Conservation (phyloP, 257 asterid genomes). For the Avicennia marina region DNA sequence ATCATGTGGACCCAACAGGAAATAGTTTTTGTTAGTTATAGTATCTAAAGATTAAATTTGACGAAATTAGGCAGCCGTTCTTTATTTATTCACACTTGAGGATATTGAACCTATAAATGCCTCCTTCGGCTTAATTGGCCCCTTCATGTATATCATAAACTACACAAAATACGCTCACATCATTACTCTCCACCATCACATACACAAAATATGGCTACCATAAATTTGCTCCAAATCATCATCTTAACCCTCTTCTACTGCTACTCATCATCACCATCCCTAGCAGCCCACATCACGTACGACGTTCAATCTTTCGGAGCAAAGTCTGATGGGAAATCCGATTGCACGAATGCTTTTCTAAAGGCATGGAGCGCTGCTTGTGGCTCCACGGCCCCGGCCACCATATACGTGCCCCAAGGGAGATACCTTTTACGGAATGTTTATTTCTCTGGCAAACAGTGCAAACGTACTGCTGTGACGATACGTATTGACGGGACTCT, state of each 20-base stretch:
- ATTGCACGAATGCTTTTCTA: constrained; percentile 32
- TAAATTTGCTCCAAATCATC: constrained; percentile 12
- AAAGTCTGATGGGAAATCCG: constrained; percentile 35
- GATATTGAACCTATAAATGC: constrained; percentile 23
- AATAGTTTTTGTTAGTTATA: constrained; percentile 24
- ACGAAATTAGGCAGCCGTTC: not conserved
- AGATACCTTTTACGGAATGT: constrained; percentile 27
- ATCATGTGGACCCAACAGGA: not conserved
- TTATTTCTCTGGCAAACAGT: constrained; percentile 22
- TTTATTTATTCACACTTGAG: not conserved
- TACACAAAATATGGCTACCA: constrained; percentile 15
- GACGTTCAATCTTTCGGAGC: constrained; percentile 40
- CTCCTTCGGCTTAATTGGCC: too few species aligned
- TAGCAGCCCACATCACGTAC: constrained; percentile 25
- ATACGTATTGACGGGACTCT: constrained; percentile 47
- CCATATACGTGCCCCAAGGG: constrained; percentile 46
- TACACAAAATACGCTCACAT: too few species aligned
- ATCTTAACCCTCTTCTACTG: constrained; percentile 3
- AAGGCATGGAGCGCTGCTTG: constrained; percentile 51
- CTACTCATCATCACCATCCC: constrained; percentile 10
- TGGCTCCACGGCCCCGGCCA: constrained; percentile 26
- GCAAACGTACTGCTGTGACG: constrained; percentile 35
- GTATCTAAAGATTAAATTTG: not conserved
- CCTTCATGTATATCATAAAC: too few species aligned
- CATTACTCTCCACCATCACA: too few species aligned